Conservation (phyloP, 192 early-diverging fungal species). For the Coemansia sp. region DNA sequence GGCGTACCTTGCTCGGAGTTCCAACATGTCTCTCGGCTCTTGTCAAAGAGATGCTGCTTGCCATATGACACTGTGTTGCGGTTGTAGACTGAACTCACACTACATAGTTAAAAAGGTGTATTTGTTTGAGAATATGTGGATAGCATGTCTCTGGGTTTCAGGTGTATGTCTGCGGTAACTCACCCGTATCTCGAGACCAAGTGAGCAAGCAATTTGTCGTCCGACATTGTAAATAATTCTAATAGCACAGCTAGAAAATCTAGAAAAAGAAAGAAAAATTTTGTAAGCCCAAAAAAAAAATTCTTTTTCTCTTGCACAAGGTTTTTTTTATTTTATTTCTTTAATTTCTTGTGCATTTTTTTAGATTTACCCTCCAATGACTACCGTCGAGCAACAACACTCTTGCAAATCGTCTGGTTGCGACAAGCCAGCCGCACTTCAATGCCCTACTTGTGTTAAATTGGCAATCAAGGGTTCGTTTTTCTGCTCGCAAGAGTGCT, state of each 20-base stretch:
- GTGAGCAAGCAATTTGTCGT: constrained; percentile 11
- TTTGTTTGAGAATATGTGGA: not conserved
- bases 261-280: not conserved
- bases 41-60: constrained; percentile 82
- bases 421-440: constrained; percentile 67
- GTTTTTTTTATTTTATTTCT: constrained; percentile 4
- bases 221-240: constrained; percentile 13
- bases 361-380: constrained; percentile 15
- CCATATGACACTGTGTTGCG: constrained; percentile 75
- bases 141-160: too few species aligned
- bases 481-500: constrained; percentile 84
- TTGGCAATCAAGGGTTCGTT: constrained; percentile 64
- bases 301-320: constrained; percentile 2
- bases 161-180: not conserved
- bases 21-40: constrained; percentile 88
- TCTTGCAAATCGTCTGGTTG: constrained; percentile 61
- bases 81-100: constrained; percentile 88
- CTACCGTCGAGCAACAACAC: constrained; percentile 15
- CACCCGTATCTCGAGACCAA: constrained; percentile 33
- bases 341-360: constrained; percentile 9
- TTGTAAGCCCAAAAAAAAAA: constrained; percentile 1
- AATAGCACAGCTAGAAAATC: not conserved
- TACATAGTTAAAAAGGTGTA: constrained; percentile 21
- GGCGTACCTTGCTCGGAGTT: constrained; percentile 86
- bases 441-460: constrained; percentile 84